These are phyloP conservation scores for Penicillium glabrum DNA, from an alignment of 2,329 filamentous ascomycete species.

Conservation along the genomic window DNA sequence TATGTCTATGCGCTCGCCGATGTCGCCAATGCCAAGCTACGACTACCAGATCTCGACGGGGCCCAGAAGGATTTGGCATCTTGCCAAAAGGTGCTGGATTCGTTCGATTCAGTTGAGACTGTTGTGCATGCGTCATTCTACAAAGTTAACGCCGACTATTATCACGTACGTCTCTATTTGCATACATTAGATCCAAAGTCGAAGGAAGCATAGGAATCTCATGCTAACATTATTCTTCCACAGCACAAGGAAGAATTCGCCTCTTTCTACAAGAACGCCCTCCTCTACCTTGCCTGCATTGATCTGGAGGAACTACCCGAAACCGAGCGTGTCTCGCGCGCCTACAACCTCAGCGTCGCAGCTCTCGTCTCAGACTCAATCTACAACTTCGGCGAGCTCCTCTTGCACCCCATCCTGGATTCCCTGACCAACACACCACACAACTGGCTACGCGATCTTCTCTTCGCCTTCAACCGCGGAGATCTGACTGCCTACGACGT, in stretches of 20 bases:
- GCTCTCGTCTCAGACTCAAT: conserved; percentile 92
- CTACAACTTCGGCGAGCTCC: conserved; percentile 99
- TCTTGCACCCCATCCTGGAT: conserved; percentile 93
- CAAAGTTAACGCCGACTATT: conserved; percentile 90
- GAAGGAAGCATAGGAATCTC: too few relatives aligned
- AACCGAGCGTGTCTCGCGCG: conserved; percentile 75
- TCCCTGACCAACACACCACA: conserved; percentile 73
- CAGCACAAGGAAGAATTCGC: conserved; percentile 85
- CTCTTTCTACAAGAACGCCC: conserved; percentile 94
- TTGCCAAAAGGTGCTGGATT: conserved; percentile 83
- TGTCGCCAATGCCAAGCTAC: conserved; percentile 82
- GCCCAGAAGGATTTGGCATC: conserved; percentile 83
- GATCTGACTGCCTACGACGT: conserved; percentile 85
- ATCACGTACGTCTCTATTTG: conserved; percentile 59
- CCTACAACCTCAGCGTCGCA: conserved; percentile 89
- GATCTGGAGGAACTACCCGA: conserved; percentile 73
- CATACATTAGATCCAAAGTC: too few relatives aligned
- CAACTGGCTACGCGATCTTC: conserved; percentile 88
- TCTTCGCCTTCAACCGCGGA: conserved; percentile 96
- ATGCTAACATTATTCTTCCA: background rate
- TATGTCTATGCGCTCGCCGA: conserved; percentile 92
- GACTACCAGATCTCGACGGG: conserved; percentile 74
- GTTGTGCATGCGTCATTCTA: conserved; percentile 97
- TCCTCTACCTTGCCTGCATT: conserved; percentile 96
- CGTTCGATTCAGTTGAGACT: conserved; percentile 92